Percentiles rank a stretch among this genome's conserved stretches.
Evolutionary conservation across 208 protist species (phyloP).

Genomic region (Entamoeba moshkovskii): DNA sequence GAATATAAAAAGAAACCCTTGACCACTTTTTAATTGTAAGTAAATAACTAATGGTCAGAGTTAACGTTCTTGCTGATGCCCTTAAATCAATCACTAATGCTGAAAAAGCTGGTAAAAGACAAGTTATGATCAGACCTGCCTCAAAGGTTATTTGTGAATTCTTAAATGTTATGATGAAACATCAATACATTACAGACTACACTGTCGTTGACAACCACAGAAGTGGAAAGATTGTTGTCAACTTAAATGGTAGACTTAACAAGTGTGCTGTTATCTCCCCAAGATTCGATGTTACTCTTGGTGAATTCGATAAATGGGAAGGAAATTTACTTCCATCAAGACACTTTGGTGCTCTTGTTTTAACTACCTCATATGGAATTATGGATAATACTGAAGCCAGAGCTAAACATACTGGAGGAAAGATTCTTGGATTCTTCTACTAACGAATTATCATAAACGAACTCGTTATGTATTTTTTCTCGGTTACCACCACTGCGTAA

Average conservation of each 20-base stretch:
- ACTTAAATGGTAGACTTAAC: constrained; percentile 98
- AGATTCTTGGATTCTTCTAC: constrained; percentile 99
- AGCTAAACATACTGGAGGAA: constrained; percentile 92
- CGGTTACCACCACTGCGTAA: not conserved
- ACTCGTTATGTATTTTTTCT: not conserved
- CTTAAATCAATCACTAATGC: constrained; percentile 93
- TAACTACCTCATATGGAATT: constrained; percentile 98
- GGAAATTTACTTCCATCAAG: constrained; percentile 94
- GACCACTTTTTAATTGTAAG: not conserved
- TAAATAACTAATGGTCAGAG: constrained; percentile 80
- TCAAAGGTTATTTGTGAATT: constrained; percentile 99
- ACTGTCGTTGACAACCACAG: constrained; percentile 99
- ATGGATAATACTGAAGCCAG: constrained; percentile 99
- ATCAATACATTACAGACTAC: constrained; percentile 99
- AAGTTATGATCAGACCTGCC: constrained; percentile 92
- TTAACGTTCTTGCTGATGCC: constrained; percentile 91
- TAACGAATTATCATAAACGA: constrained; percentile 47
- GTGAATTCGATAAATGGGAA: constrained; percentile 92
- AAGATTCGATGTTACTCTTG: constrained; percentile 77
- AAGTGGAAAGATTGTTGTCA: constrained; percentile 95
- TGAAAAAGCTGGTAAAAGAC: constrained; percentile 93
- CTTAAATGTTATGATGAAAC: constrained; percentile 98
- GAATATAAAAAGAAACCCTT: no score
- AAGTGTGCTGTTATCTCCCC: constrained; percentile 99
- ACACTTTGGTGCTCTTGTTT: constrained; percentile 97